phyloP scores from a whole-genome alignment of 177 flowering plant genomes.

The Tripterygium wilfordii region DNA sequence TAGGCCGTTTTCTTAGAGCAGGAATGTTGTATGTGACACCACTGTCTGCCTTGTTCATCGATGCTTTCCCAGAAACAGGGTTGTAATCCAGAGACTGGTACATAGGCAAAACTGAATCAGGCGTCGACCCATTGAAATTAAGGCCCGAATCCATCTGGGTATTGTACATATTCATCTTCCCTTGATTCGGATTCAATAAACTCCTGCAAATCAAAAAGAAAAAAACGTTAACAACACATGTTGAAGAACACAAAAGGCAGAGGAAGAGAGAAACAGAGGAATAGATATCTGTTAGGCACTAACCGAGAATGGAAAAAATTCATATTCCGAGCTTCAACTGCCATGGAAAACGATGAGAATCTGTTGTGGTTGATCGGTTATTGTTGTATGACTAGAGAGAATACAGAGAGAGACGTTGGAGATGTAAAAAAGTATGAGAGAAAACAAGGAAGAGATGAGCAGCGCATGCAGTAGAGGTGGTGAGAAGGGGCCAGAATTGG shows the following conservation, averaged over 20 bases:
- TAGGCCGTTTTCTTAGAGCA: conserved; percentile 19
- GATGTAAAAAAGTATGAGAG: not conserved
- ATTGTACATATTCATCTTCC: conserved; percentile 11
- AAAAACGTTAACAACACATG: not conserved
- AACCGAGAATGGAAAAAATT: conserved; percentile 37
- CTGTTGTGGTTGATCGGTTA: not conserved
- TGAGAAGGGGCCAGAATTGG: not conserved
- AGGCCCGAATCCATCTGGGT: conserved; percentile 18
- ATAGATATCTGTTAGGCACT: conserved; percentile 28
- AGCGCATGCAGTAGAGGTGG: conserved; percentile 25
- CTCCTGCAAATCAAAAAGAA: conserved; percentile 19
- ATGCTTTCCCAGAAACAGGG: conserved; percentile 18
- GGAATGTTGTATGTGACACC: conserved; percentile 43
- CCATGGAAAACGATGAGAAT: conserved; percentile 30
- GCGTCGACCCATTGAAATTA: conserved; percentile 10
- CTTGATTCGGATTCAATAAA: conserved; percentile 19
- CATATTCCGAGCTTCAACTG: conserved; percentile 53
- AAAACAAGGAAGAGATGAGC: not conserved
- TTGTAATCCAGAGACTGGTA: conserved; percentile 18
- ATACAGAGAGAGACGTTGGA: conserved; percentile 4
- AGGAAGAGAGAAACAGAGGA: no score
- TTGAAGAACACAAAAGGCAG: not conserved
- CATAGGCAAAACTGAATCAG: conserved; percentile 14
- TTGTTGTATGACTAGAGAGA: not conserved
- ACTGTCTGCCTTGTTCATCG: conserved; percentile 34